These are phyloP conservation scores for Xerocomellus intermedius DNA, from an alignment of 768 basidiomycete genomes.

Conservation along the genomic window DNA sequence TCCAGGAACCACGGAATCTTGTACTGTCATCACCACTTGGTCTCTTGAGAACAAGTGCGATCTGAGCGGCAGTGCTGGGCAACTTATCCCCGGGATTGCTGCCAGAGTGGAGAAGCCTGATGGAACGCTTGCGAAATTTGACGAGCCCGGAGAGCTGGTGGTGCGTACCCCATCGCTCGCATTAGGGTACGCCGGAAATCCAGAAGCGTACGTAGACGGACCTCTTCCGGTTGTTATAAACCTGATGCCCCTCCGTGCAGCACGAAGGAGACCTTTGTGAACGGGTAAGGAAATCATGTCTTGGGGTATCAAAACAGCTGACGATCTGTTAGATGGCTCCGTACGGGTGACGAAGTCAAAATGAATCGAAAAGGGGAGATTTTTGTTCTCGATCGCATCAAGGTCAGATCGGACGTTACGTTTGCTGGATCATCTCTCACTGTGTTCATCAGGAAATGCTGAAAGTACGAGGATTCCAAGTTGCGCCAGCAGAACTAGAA, in stretches of 20 bases:
- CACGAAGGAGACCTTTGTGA: conserved; percentile 60
- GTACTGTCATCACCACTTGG: conserved; percentile 49
- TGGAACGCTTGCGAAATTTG: conserved; percentile 52
- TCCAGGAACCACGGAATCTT: conserved; percentile 64
- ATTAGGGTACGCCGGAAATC: conserved; percentile 56
- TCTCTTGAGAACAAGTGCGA: conserved; percentile 45
- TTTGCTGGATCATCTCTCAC: background rate
- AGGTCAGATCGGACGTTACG: conserved; percentile 39
- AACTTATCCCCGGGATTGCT: conserved; percentile 53
- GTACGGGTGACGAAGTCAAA: conserved; percentile 69
- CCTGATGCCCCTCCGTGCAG: conserved; percentile 34
- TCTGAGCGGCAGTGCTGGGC: conserved; percentile 55
- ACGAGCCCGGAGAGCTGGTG: conserved; percentile 62
- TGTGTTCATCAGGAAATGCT: conserved; percentile 56
- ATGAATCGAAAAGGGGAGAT: conserved; percentile 61
- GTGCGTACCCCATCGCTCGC: conserved; percentile 61
- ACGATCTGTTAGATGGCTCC: conserved; percentile 51
- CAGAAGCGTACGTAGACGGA: conserved; percentile 49
- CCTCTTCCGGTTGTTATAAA: background rate
- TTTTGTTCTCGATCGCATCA: conserved; percentile 71
- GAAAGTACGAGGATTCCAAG: conserved; percentile 59
- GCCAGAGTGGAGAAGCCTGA: conserved; percentile 59
- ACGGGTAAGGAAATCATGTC: conserved; percentile 33
- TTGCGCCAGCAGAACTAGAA: conserved; percentile 67
- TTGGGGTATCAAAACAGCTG: background rate